Percentiles rank a stretch among this genome's conserved stretches.
Evolutionary conservation across 345 rosid species (phyloP).

Genomic region (Hibiscus tridactylites): DNA sequence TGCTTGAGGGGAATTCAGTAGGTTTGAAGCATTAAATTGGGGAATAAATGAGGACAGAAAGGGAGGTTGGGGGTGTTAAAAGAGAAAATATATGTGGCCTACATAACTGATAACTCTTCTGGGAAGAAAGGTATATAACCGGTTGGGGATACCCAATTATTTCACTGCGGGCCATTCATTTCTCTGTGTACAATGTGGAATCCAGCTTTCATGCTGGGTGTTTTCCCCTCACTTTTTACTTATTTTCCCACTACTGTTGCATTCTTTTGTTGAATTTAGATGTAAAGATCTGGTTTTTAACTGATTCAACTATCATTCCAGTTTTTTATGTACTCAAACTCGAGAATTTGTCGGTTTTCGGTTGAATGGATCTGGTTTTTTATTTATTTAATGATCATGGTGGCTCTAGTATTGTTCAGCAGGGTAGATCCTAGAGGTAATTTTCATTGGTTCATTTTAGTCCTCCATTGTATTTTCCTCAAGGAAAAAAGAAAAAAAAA

Average conservation of each 20-base stretch:
- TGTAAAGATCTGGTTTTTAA: no score
- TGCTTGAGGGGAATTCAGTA: constrained; percentile 7
- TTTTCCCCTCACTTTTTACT: not conserved
- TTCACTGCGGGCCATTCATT: not conserved
- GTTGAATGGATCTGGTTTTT: no score
- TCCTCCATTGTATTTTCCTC: not conserved
- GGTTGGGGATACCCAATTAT: not conserved
- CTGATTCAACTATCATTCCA: no score
- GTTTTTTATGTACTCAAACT: no score
- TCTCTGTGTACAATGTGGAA: constrained; percentile 1
- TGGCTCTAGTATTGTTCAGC: constrained; percentile 10
- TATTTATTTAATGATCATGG: not conserved
- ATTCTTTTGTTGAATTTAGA: not conserved
- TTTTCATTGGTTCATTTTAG: not conserved
- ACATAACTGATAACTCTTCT: constrained; percentile 3
- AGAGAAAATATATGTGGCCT: not conserved
- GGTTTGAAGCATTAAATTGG: constrained; percentile 29
- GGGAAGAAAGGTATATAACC: constrained; percentile 1
- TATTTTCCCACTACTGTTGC: not conserved
- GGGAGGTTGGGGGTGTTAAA: constrained; percentile 21
- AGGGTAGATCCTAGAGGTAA: constrained; percentile 8
- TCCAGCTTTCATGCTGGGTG: constrained; percentile 6
- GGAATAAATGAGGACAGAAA: constrained; percentile 13
- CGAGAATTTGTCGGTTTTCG: no score
- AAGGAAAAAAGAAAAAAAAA: not conserved